Conservation (phyloP, 768 basidiomycete genomes). For the Amanita rubescens region DNA sequence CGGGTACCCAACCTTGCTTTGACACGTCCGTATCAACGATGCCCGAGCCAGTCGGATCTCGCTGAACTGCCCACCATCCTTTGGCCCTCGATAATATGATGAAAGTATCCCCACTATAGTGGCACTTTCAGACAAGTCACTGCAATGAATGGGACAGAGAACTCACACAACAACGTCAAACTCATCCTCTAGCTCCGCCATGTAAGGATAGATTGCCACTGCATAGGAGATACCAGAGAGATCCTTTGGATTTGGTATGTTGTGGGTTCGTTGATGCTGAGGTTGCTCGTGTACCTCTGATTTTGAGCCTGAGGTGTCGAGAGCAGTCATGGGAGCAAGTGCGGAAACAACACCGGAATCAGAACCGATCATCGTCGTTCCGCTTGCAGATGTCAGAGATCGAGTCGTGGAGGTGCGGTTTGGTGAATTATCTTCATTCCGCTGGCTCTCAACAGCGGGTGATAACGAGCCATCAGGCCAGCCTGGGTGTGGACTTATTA, state of each 20-base stretch:
- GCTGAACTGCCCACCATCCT: slow-evolving; percentile 99
- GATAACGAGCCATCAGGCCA: slow-evolving; percentile 71
- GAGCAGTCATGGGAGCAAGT: slow-evolving; percentile 1
- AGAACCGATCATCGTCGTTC: slow-evolving; percentile 2
- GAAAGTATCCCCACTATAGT: slow-evolving; percentile 79
- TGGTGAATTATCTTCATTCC: not conserved
- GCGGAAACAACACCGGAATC: slow-evolving; percentile 3
- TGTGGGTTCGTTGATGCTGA: slow-evolving; percentile 12
- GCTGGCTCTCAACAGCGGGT: slow-evolving; percentile 34
- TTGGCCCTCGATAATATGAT: slow-evolving; percentile 90
- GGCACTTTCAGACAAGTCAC: not conserved
- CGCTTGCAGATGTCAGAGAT: slow-evolving; percentile 1
- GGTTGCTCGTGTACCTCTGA: not conserved
- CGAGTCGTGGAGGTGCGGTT: not conserved
- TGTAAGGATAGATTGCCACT: slow-evolving; percentile 97
- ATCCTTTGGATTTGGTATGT: slow-evolving; percentile 26
- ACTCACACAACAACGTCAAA: slow-evolving; percentile 94
- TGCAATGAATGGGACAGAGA: slow-evolving; percentile 13
- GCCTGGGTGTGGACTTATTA: slow-evolving; percentile 57
- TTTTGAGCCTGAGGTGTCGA: not conserved
- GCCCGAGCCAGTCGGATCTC: slow-evolving; percentile 82
- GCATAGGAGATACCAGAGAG: slow-evolving; percentile 78
- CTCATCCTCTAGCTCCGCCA: slow-evolving; percentile 97
- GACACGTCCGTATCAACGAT: slow-evolving; percentile 66
- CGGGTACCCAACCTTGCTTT: slow-evolving; percentile 96